These are phyloP conservation scores for Penicillium crystallinum DNA, from an alignment of 495 filamentous ascomycete species.

Conservation along the genomic window DNA sequence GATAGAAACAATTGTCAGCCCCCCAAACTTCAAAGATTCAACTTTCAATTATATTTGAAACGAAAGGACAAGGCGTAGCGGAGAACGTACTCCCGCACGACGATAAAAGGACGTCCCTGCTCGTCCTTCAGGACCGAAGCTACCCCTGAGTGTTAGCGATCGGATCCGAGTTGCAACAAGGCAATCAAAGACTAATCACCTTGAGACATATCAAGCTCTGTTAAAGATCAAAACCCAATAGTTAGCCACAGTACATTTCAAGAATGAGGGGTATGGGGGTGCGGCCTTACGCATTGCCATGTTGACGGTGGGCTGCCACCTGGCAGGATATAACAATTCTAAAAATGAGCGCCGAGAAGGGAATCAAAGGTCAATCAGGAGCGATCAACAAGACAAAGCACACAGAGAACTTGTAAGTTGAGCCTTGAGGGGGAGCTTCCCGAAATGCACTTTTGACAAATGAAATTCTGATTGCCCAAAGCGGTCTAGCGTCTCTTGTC, in stretches of 20 bases:
- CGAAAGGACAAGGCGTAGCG: slow-evolving; percentile 11
- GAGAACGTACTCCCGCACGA: slow-evolving; percentile 88
- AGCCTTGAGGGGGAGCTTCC: slow-evolving; percentile 21
- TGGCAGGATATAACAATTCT: slow-evolving; percentile 21
- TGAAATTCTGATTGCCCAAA: slow-evolving; percentile 35
- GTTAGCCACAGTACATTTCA: slow-evolving; percentile 23
- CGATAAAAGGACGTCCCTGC: slow-evolving; percentile 92
- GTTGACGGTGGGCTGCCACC: slow-evolving; percentile 40
- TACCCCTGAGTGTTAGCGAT: slow-evolving; percentile 36
- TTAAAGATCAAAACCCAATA: slow-evolving; percentile 10
- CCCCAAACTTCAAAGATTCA: neutral
- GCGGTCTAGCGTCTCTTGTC: slow-evolving; percentile 31
- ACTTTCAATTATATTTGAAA: neutral
- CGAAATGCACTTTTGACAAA: slow-evolving; percentile 18
- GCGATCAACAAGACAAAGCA: slow-evolving; percentile 12
- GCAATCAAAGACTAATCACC: slow-evolving; percentile 36
- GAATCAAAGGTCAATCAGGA: slow-evolving; percentile 4
- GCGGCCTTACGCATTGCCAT: slow-evolving; percentile 58
- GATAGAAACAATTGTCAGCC: slow-evolving; percentile 14
- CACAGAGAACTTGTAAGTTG: slow-evolving; percentile 11
- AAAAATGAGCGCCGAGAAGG: slow-evolving; percentile 4
- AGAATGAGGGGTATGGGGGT: slow-evolving; percentile 33
- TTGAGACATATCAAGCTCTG: slow-evolving; percentile 73
- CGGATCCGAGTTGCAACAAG: neutral
- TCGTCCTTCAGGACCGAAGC: slow-evolving; percentile 85